phyloP scores from a whole-genome alignment of 768 basidiomycete genomes.

The Suillus fuscotomentosus region DNA sequence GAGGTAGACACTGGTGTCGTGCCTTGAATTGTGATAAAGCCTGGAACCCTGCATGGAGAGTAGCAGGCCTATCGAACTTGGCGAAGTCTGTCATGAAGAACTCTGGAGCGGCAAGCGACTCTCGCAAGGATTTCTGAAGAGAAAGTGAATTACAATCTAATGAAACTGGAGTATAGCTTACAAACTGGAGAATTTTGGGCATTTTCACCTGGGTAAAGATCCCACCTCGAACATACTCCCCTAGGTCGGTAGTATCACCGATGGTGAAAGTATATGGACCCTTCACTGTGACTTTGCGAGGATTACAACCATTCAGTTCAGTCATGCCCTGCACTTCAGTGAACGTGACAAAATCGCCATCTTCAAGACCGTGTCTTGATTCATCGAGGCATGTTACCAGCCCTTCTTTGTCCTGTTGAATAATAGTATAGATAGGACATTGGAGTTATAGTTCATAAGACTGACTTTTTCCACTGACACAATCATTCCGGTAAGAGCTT shows the following conservation, averaged over 20 bases:
- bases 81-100: slow-evolving; percentile 95
- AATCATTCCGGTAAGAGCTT: slow-evolving; percentile 91
- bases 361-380: slow-evolving; percentile 96
- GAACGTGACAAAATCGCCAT: slow-evolving; percentile 97
- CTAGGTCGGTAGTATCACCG: slow-evolving; percentile 81
- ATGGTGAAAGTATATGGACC: slow-evolving; percentile 98
- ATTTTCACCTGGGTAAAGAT: slow-evolving; percentile 99
- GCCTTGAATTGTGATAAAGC: slow-evolving; percentile 79
- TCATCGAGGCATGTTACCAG: slow-evolving; percentile 96
- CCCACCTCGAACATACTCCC: slow-evolving; percentile 82
- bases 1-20: slow-evolving; percentile 67
- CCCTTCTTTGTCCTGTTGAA: slow-evolving; percentile 73
- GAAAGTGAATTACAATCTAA: slow-evolving; percentile 2
- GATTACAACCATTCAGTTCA: slow-evolving; percentile 87
- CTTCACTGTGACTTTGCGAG: slow-evolving; percentile 89
- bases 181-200: slow-evolving; percentile 95
- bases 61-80: slow-evolving; percentile 90
- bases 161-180: slow-evolving; percentile 40
- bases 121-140: slow-evolving; percentile 85
- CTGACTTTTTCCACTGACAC: slow-evolving; percentile 85
- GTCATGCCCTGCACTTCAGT: slow-evolving; percentile 94
- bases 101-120: slow-evolving; percentile 80
- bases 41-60: slow-evolving; percentile 93
- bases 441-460: background rate
- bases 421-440: background rate